A percentile compares a stretch with the other conserved stretches of the same genome.
These are phyloP conservation scores for Solidago caesia DNA, from an alignment of 129 eudicot species.

Conservation along the genomic window DNA sequence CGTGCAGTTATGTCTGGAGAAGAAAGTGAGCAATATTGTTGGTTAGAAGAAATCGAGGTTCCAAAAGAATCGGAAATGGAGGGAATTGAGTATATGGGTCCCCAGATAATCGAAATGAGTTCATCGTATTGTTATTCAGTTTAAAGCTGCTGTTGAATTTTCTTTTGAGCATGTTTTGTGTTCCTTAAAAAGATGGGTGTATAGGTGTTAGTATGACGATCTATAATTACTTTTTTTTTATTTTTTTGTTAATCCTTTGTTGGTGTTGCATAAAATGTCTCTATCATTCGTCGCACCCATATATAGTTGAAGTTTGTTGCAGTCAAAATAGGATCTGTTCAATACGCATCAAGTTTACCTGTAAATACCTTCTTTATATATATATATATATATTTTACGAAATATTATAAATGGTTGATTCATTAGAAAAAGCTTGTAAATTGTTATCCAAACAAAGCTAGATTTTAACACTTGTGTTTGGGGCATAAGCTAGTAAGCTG, in stretches of 20 bases:
- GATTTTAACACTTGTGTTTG: no score
- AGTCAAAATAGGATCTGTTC: not conserved
- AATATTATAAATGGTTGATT: no score
- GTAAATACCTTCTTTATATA: no score
- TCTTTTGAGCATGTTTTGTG: conserved; percentile 6
- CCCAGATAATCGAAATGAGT: conserved; percentile 42
- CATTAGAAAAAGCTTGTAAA: no score
- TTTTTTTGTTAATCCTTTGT: not conserved
- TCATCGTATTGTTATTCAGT: not conserved
- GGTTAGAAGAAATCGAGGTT: conserved; percentile 74
- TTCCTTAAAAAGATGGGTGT: conserved; percentile 3
- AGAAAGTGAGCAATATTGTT: conserved; percentile 39
- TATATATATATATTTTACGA: no score
- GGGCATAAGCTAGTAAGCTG: no score
- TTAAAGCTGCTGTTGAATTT: conserved; percentile 8
- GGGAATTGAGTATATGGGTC: conserved; percentile 64
- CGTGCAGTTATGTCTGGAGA: conserved; percentile 24
- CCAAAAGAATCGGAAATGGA: conserved; percentile 73
- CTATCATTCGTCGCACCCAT: not conserved
- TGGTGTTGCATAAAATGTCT: not conserved
- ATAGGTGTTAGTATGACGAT: conserved; percentile 17
- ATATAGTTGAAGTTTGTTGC: not conserved
- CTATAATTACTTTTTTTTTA: not conserved
- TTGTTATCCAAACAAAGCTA: no score
- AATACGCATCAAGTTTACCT: no score